Evolutionary conservation across 2,329 filamentous ascomycete genomes (phyloP).

Genomic region (Emergomyces pasteurianus): DNA sequence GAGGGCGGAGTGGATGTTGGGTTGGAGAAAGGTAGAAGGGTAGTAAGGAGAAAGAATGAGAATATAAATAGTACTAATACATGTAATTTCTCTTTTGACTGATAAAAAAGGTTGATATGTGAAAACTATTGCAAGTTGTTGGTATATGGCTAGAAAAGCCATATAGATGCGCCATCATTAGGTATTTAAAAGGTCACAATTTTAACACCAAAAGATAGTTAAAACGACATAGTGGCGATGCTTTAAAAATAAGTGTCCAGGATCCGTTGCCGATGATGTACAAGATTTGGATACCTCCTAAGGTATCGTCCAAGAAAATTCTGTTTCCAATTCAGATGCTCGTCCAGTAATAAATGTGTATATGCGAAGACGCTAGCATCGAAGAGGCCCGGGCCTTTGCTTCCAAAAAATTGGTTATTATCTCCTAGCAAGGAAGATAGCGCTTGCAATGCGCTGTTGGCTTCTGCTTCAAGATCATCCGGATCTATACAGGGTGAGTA

Average conservation of each 20-base stretch:
- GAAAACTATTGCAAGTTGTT: no score
- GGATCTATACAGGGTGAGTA: conserved; percentile 42
- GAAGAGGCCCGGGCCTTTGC: conserved; percentile 54
- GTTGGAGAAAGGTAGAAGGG: neutral
- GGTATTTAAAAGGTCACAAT: neutral
- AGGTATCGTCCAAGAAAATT: conserved; percentile 48
- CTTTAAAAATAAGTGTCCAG: conserved; percentile 38
- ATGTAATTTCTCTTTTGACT: neutral
- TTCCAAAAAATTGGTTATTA: conserved; percentile 50
- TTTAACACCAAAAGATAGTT: neutral
- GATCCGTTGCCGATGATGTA: conserved; percentile 52
- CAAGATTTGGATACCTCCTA: conserved; percentile 47
- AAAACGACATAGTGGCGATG: neutral
- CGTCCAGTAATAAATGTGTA: conserved; percentile 64
- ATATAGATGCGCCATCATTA: neutral
- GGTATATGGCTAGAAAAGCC: no score
- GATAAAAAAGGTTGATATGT: no score
- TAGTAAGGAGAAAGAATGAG: neutral
- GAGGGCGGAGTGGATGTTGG: neutral
- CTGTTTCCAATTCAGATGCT: conserved; percentile 52
- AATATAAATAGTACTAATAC: neutral
- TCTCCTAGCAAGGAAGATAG: conserved; percentile 48
- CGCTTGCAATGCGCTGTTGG: conserved; percentile 50
- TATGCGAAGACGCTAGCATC: conserved; percentile 88
- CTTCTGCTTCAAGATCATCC: conserved; percentile 47